Base-by-base conservation (phyloP, 228 moss, liverwort and hornwort genomes). In the Sphagnum fallax region DNA sequence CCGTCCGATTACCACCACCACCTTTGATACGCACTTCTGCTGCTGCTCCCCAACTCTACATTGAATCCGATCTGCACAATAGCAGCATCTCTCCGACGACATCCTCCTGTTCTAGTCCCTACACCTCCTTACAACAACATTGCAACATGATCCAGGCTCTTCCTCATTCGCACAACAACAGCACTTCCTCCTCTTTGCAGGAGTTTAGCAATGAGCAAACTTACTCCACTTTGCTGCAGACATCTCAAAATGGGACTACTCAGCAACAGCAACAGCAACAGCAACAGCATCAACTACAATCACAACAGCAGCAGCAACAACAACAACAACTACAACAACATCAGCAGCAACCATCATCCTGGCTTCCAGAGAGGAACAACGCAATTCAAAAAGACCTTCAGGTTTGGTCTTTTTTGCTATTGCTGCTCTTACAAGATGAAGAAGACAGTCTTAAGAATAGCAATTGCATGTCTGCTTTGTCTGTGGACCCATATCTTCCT, bases 1-100 rank as follows among this genome's bases (percentile, higher is more conserved):
- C 55, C 12, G 9, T 12, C 8, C 55, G 53, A 6, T 47, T 47
- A 11, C 68, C 47, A 57, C 68, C 68, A 4, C 68, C 48, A 3
- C 68, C 68, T 52, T 47, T 68, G 68, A 68, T 68, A 55, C 68
- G 68, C 55, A 55, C 55, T 12, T 3, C 55, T 8, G 9, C 55
- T 8, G 32, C 32, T 32, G 32, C 32, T 3, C 32, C 32, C 32
- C 32, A 32, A 32, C 12, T 55, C 9, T 55, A 55, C 55, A 55
- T 1, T 8, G 55, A 55, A 55, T 8, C 55, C 12, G 55, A 55
- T 55, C 9, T 12, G 55, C 55, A 55, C 55, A 12, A 55, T 55
- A 12, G 55, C 32, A 32, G 32, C 55, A 32, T 32, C 32, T 32
- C 32, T 32, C 12, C 55, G 9, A 8, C 55, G 12, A 55, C 55